Evolutionary conservation across 192 early-diverging fungal genomes (phyloP).

Genomic region (Geranomyces variabilis): DNA sequence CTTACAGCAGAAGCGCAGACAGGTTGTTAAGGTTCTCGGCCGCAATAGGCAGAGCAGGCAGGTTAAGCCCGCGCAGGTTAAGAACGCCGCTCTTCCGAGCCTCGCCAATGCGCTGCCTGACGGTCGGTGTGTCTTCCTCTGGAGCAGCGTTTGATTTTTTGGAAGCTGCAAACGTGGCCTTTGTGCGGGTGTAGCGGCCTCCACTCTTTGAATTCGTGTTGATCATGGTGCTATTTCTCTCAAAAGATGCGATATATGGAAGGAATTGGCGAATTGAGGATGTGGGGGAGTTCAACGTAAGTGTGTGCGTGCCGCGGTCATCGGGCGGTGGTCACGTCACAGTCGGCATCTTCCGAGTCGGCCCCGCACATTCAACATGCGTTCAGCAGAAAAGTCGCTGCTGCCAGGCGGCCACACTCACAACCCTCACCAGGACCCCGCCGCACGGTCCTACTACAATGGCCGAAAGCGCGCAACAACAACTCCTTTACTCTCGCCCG

Average conservation of each 20-base stretch:
- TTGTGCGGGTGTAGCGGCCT: constrained; percentile 20
- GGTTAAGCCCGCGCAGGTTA: constrained; percentile 38
- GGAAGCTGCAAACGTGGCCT: constrained; percentile 29
- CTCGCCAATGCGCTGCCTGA: constrained; percentile 45
- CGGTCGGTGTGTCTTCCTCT: constrained; percentile 43
- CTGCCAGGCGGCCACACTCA: no score
- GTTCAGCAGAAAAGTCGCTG: no score
- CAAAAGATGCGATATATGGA: no score
- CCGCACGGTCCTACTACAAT: no score
- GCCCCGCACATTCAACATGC: no score
- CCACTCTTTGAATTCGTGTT: constrained; percentile 8
- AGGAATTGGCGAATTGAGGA: no score
- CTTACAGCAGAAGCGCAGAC: constrained; percentile 46
- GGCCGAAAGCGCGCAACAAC: no score
- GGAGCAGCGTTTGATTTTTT: constrained; percentile 23
- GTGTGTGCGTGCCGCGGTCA: no score
- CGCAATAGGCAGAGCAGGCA: constrained; percentile 42
- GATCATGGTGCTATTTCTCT: constrained; percentile 8
- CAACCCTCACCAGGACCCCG: no score
- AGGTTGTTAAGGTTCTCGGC: constrained; percentile 37
- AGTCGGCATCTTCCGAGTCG: no score
- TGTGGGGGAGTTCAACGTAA: no score
- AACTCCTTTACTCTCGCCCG: not conserved
- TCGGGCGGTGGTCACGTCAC: no score
- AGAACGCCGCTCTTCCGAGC: constrained; percentile 44